Evolutionary conservation across 164 flowering plant genomes (phyloP).

Genomic region (Nymphaea colorata): DNA sequence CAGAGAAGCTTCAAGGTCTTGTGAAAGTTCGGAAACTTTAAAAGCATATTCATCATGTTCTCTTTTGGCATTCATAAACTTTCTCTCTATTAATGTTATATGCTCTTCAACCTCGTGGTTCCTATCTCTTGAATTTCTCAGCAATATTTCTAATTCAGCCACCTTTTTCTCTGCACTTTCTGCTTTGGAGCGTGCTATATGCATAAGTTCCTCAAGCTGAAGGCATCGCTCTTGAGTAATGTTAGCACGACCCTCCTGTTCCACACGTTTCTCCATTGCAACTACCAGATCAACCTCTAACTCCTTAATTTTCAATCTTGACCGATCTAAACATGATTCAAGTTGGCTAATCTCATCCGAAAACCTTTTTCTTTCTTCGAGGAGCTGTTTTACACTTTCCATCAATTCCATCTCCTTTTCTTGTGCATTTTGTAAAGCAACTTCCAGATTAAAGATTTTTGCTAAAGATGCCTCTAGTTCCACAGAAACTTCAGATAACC

Average conservation of each 20-base stretch:
- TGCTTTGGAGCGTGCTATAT: conserved; percentile 36
- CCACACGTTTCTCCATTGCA: background rate
- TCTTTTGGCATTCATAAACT: conserved; percentile 6
- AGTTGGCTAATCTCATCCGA: background rate
- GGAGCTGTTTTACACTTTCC: background rate
- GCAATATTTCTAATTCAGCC: conserved; percentile 36
- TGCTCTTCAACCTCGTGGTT: conserved; percentile 60
- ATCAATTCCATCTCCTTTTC: background rate
- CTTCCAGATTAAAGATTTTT: background rate
- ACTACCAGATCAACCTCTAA: background rate
- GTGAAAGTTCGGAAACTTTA: too few species aligned
- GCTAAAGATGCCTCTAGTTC: background rate
- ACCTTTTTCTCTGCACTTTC: conserved; percentile 49
- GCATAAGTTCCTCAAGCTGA: conserved; percentile 48
- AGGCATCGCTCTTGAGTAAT: conserved; percentile 13
- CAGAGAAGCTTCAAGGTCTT: too few species aligned
- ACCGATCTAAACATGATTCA: background rate
- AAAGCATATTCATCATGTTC: too few species aligned
- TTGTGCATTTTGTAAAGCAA: background rate
- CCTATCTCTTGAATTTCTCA: conserved; percentile 43
- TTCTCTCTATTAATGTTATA: conserved; percentile 34
- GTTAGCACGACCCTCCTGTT: background rate
- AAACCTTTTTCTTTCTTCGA: background rate
- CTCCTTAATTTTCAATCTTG: background rate
- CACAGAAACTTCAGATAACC: background rate